phyloP scores from a whole-genome alignment of 768 basidiomycete species.

The Hericium erinaceus region DNA sequence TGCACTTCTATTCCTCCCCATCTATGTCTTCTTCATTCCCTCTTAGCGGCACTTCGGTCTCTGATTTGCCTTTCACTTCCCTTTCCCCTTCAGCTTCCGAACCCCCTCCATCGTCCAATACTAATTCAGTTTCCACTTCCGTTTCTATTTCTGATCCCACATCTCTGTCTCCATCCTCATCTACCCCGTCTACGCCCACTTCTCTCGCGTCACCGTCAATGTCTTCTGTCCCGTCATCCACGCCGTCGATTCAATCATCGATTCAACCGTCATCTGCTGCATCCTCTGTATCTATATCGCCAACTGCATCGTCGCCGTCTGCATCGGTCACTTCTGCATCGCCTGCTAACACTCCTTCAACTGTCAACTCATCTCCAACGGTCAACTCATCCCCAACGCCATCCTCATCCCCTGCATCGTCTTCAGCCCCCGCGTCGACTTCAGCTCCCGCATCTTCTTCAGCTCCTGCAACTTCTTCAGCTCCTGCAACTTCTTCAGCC shows the following conservation, averaged over 20 bases:
- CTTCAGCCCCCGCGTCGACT: slow-evolving; percentile 3
- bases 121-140: background rate
- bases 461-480: background rate
- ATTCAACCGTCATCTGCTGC: slow-evolving; percentile 11
- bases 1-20: no score
- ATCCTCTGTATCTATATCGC: slow-evolving; percentile 9
- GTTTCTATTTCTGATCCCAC: background rate
- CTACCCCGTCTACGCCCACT: background rate
- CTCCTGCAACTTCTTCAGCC: background rate
- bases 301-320: slow-evolving; percentile 6
- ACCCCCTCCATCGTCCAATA: background rate
- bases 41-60: background rate
- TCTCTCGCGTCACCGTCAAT: slow-evolving; percentile 5
- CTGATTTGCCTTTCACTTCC: background rate
- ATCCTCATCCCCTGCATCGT: background rate
- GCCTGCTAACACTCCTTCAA: background rate
- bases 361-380: background rate
- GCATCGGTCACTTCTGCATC: slow-evolving; percentile 1
- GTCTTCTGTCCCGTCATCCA: slow-evolving; percentile 13
- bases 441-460: background rate
- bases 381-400: background rate
- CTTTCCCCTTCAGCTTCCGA: background rate
- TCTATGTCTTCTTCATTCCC: no score
- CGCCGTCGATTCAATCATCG: background rate
- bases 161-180: background rate